Percentiles rank a stretch among this genome's conserved stretches.
phyloP scores from a whole-genome alignment of 148 eudicot species.

The Chenopodium album region DNA sequence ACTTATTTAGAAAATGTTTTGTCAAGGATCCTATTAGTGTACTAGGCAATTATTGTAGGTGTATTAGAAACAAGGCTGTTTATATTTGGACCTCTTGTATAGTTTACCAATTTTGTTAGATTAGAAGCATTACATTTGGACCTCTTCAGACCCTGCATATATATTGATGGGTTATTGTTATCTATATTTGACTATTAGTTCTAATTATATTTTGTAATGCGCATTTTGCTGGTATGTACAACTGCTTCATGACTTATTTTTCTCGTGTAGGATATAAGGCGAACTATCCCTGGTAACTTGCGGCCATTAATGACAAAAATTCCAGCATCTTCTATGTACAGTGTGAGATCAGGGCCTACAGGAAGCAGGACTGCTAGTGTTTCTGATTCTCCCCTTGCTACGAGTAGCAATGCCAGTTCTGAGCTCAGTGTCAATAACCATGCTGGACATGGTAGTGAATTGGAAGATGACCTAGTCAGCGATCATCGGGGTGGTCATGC shows the following conservation, averaged over 20 bases:
- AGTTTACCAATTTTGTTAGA: not conserved
- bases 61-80: not conserved
- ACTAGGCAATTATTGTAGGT: not conserved
- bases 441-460: slow-evolving; percentile 51
- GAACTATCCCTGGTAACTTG: slow-evolving; percentile 77
- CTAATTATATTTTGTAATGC: not conserved
- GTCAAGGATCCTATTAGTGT: not conserved
- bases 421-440: slow-evolving; percentile 78
- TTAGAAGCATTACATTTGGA: too few species aligned
- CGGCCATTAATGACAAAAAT: slow-evolving; percentile 93
- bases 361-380: slow-evolving; percentile 69
- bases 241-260: not conserved
- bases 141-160: not conserved
- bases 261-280: slow-evolving; percentile 74
- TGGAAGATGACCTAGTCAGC: slow-evolving; percentile 62
- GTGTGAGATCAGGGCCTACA: slow-evolving; percentile 84
- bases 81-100: not conserved
- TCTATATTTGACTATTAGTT: not conserved
- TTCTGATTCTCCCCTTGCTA: slow-evolving; percentile 94
- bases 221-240: not conserved
- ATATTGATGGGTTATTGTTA: not conserved
- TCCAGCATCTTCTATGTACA: slow-evolving; percentile 98
- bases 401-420: slow-evolving; percentile 95
- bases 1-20: not conserved
- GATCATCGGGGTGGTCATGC: slow-evolving; percentile 43